Percentiles rank a stretch among this genome's conserved stretches.
Evolutionary conservation across 139 green algal species (phyloP).

Genomic region (Chlorella sp.): DNA sequence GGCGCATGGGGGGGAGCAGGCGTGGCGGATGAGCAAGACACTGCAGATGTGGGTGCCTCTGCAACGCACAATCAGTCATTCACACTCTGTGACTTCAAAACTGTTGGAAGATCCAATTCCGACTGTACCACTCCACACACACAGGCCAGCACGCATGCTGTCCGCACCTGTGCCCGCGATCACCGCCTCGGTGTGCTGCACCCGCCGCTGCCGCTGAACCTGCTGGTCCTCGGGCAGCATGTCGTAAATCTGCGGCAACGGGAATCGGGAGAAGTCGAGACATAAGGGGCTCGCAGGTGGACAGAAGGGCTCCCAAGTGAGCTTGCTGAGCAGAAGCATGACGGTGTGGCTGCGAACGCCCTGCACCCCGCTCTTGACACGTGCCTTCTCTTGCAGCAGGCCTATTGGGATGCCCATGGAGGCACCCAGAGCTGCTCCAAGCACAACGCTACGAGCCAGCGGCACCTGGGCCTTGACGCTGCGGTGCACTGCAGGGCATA

Average conservation of each 20-base stretch:
- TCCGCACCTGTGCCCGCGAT: constrained; percentile 18
- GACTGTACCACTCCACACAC: no score
- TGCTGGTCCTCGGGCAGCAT: constrained; percentile 33
- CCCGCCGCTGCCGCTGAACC: neutral
- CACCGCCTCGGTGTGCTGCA: constrained; percentile 17
- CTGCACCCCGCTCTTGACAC: neutral
- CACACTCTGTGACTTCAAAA: no score
- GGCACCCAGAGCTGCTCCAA: constrained; percentile 46
- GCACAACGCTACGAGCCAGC: constrained; percentile 27
- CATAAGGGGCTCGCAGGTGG: no score
- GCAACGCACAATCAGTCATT: no score
- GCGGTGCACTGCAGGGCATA: constrained; percentile 30
- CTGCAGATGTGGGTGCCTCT: no score
- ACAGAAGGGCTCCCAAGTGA: no score
- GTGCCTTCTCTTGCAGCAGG: constrained; percentile 36
- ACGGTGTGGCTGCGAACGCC: neutral
- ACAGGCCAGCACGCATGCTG: no score
- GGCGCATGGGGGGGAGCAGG: neutral
- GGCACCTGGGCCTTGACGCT: neutral
- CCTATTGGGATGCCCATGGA: constrained; percentile 44
- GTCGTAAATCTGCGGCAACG: no score
- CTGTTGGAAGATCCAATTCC: no score
- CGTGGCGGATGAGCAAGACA: neutral
- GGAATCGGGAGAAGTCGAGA: no score
- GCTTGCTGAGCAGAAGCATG: no score